These are phyloP conservation scores for Aspergillus sp. DNA, from an alignment of 2,329 filamentous ascomycete species.

Conservation along the genomic window DNA sequence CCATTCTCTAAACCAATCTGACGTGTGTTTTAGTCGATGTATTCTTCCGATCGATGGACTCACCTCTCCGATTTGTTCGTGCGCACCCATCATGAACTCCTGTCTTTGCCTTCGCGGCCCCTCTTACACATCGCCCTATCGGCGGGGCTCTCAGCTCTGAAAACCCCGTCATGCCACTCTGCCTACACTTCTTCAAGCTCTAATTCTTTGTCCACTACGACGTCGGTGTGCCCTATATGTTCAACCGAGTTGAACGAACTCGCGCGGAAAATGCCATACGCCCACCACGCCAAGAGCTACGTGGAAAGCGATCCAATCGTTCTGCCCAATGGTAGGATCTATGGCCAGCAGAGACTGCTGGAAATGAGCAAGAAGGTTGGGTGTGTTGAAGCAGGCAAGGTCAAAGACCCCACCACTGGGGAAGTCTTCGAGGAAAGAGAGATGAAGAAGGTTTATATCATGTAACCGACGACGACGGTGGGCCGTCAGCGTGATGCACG, in stretches of 20 bases:
- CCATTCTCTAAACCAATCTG: not conserved
- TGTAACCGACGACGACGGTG: conserved; percentile 46
- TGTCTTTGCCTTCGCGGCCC: conserved; percentile 77
- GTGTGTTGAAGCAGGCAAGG: conserved; percentile 57
- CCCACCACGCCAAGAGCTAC: conserved; percentile 90
- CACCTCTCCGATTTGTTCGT: conserved; percentile 79
- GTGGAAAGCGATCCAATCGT: conserved; percentile 85
- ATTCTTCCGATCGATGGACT: conserved; percentile 70
- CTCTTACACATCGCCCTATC: conserved; percentile 88
- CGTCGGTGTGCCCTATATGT: conserved; percentile 90
- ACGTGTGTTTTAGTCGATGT: conserved; percentile 59
- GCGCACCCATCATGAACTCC: conserved; percentile 79
- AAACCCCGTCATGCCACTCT: conserved; percentile 90
- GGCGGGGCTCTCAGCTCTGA: conserved; percentile 88
- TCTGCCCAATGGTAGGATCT: conserved; percentile 82
- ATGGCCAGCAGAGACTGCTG: conserved; percentile 71
- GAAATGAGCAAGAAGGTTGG: conserved; percentile 79
- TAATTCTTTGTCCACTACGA: conserved; percentile 57
- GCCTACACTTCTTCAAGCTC: conserved; percentile 57
- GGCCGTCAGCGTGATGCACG: no score
- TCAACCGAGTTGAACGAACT: conserved; percentile 92
- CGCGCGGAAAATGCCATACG: conserved; percentile 85
- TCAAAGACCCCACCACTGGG: conserved; percentile 78
- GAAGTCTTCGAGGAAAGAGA: conserved; percentile 62
- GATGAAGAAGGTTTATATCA: conserved; percentile 88